Evolutionary conservation across 495 filamentous ascomycete genomes (phyloP).

Genomic region (Cetradonia linearis): DNA sequence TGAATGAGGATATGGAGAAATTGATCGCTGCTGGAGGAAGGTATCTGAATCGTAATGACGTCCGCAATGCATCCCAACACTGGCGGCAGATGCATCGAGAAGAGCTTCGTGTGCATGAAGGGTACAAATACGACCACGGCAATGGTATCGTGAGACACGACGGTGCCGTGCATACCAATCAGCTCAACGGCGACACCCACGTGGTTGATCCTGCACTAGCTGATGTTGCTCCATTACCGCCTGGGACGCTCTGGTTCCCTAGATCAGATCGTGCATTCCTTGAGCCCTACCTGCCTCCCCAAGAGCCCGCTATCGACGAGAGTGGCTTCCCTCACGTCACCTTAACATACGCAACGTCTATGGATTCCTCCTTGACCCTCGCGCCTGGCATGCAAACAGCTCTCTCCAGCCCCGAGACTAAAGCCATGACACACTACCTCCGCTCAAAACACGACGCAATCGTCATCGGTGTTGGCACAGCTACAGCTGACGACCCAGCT

Average conservation of each 20-base stretch:
- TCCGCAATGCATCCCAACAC: constrained; percentile 42
- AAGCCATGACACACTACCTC: constrained; percentile 85
- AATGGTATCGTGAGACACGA: constrained; percentile 38
- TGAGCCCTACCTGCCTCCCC: constrained; percentile 38
- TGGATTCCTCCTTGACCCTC: constrained; percentile 70
- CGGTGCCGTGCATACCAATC: constrained; percentile 18
- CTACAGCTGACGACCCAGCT: constrained; percentile 71
- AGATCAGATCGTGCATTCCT: constrained; percentile 37
- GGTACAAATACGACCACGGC: constrained; percentile 44
- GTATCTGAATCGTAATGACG: constrained; percentile 42
- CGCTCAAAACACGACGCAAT: constrained; percentile 76
- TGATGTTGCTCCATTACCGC: constrained; percentile 27
- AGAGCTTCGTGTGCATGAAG: constrained; percentile 38
- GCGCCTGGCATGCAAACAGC: constrained; percentile 63
- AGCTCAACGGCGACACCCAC: constrained; percentile 13
- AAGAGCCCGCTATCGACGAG: constrained; percentile 27
- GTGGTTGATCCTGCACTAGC: constrained; percentile 21
- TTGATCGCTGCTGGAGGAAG: constrained; percentile 41
- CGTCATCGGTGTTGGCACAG: constrained; percentile 73
- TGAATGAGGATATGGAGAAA: constrained; percentile 39
- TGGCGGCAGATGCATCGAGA: constrained; percentile 44
- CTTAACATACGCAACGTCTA: constrained; percentile 80
- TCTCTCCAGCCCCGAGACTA: constrained; percentile 70
- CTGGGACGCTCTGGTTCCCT: constrained; percentile 39
- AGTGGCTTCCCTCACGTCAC: constrained; percentile 47